These are phyloP conservation scores for Perkinsus olseni DNA, from an alignment of 169 alveolate genomes.

Conservation along the genomic window DNA sequence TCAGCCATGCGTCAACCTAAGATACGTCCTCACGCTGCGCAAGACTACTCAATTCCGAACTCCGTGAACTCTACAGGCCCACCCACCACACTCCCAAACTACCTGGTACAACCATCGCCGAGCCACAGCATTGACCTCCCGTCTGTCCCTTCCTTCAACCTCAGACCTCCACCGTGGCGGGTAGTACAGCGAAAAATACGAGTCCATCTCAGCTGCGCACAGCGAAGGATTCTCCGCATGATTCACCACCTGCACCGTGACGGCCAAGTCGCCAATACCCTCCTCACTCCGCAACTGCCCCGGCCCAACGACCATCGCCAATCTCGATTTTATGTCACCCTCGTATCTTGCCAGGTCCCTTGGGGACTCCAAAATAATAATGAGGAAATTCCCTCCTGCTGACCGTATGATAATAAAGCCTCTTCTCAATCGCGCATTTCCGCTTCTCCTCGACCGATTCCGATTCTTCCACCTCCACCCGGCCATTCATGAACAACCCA, in stretches of 20 bases:
- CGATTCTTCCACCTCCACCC: not conserved
- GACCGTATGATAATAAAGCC: not conserved
- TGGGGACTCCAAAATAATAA: not conserved
- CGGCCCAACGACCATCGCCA: not conserved
- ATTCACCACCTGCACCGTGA: conserved; percentile 1
- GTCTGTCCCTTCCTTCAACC: not conserved
- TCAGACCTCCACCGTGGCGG: not conserved
- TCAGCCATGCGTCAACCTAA: no score
- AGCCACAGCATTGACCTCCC: not conserved
- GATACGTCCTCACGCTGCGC: no score
- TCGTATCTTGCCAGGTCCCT: not conserved
- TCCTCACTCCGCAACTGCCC: not conserved
- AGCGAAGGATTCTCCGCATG: not conserved
- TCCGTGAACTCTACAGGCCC: no score
- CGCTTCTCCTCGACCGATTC: not conserved
- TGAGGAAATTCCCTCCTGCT: not conserved
- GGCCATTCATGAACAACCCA: not conserved
- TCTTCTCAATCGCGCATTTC: not conserved
- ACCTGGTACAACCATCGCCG: not conserved
- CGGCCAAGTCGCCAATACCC: not conserved
- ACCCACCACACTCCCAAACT: no score
- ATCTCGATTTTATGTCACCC: not conserved
- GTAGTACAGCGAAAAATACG: not conserved
- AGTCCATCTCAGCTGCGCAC: not conserved
- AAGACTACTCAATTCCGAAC: no score